A percentile compares a stretch with the other conserved stretches of the same genome.
phyloP scores from a whole-genome alignment of 495 filamentous ascomycete species.

The Daldinia loculata region DNA sequence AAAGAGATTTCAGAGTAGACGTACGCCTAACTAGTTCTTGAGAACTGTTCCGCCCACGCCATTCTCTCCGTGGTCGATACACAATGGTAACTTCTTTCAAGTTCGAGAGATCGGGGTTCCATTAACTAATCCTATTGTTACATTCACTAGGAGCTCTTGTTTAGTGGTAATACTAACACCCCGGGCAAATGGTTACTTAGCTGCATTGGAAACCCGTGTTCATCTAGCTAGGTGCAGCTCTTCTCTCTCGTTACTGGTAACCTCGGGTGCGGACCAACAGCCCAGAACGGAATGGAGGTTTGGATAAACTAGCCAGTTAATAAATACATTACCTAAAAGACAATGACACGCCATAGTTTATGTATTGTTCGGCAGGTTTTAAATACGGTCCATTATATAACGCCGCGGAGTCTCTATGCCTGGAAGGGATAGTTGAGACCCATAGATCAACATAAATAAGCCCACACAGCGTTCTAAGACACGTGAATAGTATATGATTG shows the following conservation, averaged over 20 bases:
- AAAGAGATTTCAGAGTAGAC: not conserved
- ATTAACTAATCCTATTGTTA: not conserved
- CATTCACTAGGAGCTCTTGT: not conserved
- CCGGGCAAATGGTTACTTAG: not conserved
- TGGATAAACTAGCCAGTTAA: not conserved
- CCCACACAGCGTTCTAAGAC: not conserved
- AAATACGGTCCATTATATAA: not conserved
- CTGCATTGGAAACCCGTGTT: not conserved
- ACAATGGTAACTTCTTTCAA: not conserved
- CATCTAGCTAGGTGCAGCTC: not conserved
- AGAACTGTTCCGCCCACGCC: not conserved
- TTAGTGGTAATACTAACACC: not conserved
- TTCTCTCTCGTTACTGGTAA: not conserved
- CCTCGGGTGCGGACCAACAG: not conserved
- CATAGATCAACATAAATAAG: not conserved
- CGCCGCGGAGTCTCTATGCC: not conserved
- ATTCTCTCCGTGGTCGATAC: not conserved
- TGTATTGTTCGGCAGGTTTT: not conserved
- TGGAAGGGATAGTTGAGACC: not conserved
- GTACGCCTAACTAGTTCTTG: not conserved
- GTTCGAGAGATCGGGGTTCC: not conserved
- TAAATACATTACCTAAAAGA: too few relatives aligned
- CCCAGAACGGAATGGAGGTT: not conserved
- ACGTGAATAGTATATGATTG: not conserved
- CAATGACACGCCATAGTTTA: not conserved